A percentile compares a stretch with the other conserved stretches of the same genome.
Evolutionary conservation across 805 yeast genomes (phyloP).

Genomic region (Saccharomyces paradoxus): DNA sequence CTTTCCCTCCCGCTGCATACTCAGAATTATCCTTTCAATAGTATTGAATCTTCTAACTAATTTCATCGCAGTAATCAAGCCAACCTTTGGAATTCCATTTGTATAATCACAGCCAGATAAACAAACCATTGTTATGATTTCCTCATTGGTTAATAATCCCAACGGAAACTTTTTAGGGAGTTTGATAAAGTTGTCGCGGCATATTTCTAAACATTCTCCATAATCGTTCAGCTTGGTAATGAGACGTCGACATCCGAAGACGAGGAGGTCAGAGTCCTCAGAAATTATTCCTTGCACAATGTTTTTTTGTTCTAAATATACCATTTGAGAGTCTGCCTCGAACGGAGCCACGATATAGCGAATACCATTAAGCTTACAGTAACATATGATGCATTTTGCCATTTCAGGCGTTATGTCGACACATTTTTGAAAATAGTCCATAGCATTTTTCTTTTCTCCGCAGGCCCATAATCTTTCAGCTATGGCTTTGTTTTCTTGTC

Average conservation of each 20-base stretch:
- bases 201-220: constrained; percentile 63
- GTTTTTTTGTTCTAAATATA: constrained; percentile 68
- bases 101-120: constrained; percentile 97
- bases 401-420: constrained; percentile 83
- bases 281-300: constrained; percentile 78
- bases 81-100: constrained; percentile 73
- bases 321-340: constrained; percentile 97
- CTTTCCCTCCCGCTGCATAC: constrained; percentile 55
- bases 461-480: constrained; percentile 45
- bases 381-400: constrained; percentile 80
- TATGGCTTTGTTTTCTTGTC: constrained; percentile 49
- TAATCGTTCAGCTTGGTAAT: constrained; percentile 74
- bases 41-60: constrained; percentile 44
- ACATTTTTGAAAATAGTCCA: constrained; percentile 63
- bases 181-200: constrained; percentile 43
- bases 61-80: constrained; percentile 65
- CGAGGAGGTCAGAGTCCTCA: constrained; percentile 87
- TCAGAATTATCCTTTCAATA: constrained; percentile 48
- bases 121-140: constrained; percentile 70
- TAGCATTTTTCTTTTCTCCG: constrained; percentile 56
- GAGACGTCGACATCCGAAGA: constrained; percentile 73
- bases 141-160: constrained; percentile 42
- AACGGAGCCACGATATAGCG: constrained; percentile 90
- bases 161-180: constrained; percentile 44
- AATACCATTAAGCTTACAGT: constrained; percentile 48